Evolutionary conservation across 2,329 filamentous ascomycete genomes (phyloP), one percentile per base, ranked within the genome.

Genomic region (Trichocomaceae sp.): DNA sequence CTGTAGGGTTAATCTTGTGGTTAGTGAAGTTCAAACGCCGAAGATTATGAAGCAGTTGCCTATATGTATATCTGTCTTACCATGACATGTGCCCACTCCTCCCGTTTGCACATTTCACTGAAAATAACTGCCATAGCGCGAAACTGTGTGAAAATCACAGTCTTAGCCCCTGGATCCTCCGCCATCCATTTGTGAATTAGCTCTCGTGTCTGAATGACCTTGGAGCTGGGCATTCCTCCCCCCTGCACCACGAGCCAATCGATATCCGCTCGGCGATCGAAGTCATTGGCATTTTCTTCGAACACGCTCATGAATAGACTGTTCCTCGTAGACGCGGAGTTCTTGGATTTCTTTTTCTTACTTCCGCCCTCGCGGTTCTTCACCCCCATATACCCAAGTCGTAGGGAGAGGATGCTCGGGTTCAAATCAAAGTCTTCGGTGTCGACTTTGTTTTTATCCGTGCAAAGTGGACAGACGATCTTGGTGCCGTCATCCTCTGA

Each of bases 121-220:
- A 85, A 61, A 17, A 85, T 78, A 0, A 70, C 63, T 5, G 82
- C 72, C 60, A 83, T 77, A 2, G 74, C 68, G 2, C 79, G 65
- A 57, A 82, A 86, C 59, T 85, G 81, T 0, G 78, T 81, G 59
- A 83, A 86, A 46, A 85, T 67, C 55, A 80, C 80, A 46, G 84
- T 76, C 65, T 86, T 85, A 41, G 75, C 74, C 0, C 70, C 50
- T 0, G 72, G 70, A 3, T 77, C 74, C 12, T 78, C 70, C 1
- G 67, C 47, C 12, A 77, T 64, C 64, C 74, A 77, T 10, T 71
- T 65, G 2, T 73, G 52, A 4, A 77, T 54, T 5, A 67, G 60
- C 1, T 64, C 59, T 42, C 66, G 67, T 4, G 73, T 61, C 10
- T 67, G 69, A 4, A 61, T 65, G 1, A 73, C 62, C 58, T 77